phyloP scores from a whole-genome alignment of 768 basidiomycete genomes.

The Pisolithus marmoratus region DNA sequence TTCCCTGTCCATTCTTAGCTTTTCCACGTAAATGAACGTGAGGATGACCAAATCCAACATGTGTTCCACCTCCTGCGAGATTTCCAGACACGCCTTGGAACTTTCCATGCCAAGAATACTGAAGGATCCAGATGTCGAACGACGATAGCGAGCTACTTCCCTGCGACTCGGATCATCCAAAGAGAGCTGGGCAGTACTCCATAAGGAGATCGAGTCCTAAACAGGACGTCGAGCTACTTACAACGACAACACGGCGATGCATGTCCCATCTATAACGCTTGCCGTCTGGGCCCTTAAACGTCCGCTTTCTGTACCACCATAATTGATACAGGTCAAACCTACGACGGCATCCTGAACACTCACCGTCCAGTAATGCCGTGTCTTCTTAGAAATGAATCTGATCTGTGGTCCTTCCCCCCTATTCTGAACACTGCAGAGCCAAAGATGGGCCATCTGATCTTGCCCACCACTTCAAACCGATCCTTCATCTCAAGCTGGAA shows the following conservation, averaged over 20 bases:
- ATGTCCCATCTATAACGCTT: conserved; percentile 4
- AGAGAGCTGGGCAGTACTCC: not conserved
- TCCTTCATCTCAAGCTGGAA: conserved; percentile 8
- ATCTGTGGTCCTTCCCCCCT: conserved; percentile 14
- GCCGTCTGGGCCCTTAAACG: conserved; percentile 5
- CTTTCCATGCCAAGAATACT: conserved; percentile 3
- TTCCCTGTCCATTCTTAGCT: conserved; percentile 1
- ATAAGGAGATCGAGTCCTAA: too few species aligned
- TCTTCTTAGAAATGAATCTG: conserved; percentile 10
- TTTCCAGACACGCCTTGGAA: conserved; percentile 3
- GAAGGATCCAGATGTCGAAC: not conserved
- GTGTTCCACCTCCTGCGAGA: conserved; percentile 2
- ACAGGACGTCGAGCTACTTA: not conserved
- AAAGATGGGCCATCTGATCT: conserved; percentile 21
- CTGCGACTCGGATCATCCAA: not conserved
- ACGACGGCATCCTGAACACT: not conserved
- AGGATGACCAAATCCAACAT: conserved; percentile 7
- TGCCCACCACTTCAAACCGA: conserved; percentile 18
- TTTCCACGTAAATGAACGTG: conserved; percentile 9
- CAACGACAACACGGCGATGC: not conserved
- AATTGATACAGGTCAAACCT: not conserved
- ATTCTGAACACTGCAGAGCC: conserved; percentile 18
- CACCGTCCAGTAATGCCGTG: conserved; percentile 6
- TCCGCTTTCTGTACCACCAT: not conserved
- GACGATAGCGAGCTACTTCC: conserved; percentile 1